phyloP scores from a whole-genome alignment of 768 basidiomycete species.

The Jaapia argillacea region DNA sequence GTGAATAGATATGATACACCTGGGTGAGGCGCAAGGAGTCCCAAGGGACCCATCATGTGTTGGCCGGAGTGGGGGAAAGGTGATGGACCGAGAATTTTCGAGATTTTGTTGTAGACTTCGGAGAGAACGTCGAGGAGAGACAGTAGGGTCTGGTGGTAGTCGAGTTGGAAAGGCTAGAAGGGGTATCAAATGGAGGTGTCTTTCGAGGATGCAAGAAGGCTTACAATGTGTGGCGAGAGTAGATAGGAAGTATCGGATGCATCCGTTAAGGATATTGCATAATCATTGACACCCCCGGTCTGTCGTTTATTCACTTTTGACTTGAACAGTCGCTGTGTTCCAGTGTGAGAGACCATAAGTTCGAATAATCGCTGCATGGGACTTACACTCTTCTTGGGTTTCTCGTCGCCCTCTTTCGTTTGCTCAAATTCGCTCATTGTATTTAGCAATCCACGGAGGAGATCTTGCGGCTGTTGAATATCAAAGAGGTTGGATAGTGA shows the following conservation, averaged over 20 bases:
- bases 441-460: conserved; percentile 63
- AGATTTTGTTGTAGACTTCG: conserved; percentile 84
- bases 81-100: conserved; percentile 73
- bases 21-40: conserved; percentile 66
- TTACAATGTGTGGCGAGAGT: conserved; percentile 63
- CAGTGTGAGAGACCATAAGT: conserved; percentile 9
- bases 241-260: conserved; percentile 60
- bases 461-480: conserved; percentile 70
- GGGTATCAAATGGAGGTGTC: conserved; percentile 3
- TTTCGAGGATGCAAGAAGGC: conserved; percentile 15
- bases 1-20: conserved; percentile 74
- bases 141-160: conserved; percentile 83
- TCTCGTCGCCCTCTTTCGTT: conserved; percentile 62
- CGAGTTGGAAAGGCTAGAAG: conserved; percentile 72
- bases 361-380: background rate
- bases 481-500: conserved; percentile 78
- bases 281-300: conserved; percentile 45
- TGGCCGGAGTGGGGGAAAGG: conserved; percentile 60
- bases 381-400: conserved; percentile 46
- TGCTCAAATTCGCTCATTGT: conserved; percentile 73
- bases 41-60: conserved; percentile 70
- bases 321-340: conserved; percentile 56
- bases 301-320: conserved; percentile 47
- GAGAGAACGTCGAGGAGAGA: conserved; percentile 85
- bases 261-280: conserved; percentile 50